Percentiles rank a stretch among this genome's conserved stretches.
These are phyloP conservation scores for Pythium biforme DNA, from an alignment of 352 stramenopile genomes.

Conservation along the genomic window DNA sequence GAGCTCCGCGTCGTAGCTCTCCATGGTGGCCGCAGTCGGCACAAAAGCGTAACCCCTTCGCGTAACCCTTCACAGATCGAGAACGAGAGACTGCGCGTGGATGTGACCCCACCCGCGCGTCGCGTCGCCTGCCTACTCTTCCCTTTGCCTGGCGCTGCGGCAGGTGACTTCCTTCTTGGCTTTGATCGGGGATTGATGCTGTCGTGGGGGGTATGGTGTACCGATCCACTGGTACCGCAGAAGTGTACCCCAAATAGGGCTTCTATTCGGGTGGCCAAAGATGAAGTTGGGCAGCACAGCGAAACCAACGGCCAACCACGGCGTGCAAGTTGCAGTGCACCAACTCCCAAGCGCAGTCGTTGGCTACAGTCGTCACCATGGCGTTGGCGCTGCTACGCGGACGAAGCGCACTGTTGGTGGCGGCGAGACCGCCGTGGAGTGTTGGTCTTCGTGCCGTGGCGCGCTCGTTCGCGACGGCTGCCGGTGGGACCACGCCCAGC, in stretches of 20 bases:
- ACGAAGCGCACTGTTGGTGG: no score
- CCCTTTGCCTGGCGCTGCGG: no score
- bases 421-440: no score
- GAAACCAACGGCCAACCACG: slow-evolving; percentile 5
- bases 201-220: slow-evolving; percentile 7
- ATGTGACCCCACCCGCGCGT: no score
- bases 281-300: slow-evolving; percentile 12
- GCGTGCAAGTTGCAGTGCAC: neutral
- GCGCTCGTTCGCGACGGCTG: slow-evolving; percentile 10
- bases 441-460: no score
- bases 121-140: no score
- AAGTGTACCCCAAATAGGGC: neutral
- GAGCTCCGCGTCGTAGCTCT: slow-evolving; percentile 80
- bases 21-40: slow-evolving; percentile 54
- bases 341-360: no score
- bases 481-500: neutral
- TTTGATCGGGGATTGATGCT: no score
- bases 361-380: no score
- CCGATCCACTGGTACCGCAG: neutral
- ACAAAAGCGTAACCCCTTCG: neutral
- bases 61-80: no score
- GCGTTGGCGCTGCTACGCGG: neutral
- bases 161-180: no score
- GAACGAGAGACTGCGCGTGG: no score
- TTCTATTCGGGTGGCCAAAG: slow-evolving; percentile 14